Base-by-base conservation (phyloP, 192 early-diverging fungal species). In the Glomus cerebriforme region DNA sequence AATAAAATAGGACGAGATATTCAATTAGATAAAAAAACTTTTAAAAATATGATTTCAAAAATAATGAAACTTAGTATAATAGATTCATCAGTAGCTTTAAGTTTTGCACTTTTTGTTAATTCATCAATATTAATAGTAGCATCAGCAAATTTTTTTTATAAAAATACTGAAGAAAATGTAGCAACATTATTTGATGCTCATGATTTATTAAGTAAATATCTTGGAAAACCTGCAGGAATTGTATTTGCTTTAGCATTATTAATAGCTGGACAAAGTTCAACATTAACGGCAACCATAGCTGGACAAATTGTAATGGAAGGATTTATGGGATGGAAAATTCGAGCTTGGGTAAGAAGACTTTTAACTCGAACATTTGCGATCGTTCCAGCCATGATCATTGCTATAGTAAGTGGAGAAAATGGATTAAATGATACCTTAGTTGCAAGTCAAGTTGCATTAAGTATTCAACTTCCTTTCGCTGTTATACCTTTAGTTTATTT, bases 281-380 rank as follows among this genome's bases (percentile, higher is more conserved):
- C 94, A 10, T 85, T 96, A 34, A 95, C 95, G 1, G 95, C 92
- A 0, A 96, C 95, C n/a, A 81, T 96, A 80, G 94, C 94, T 9
- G 95, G 94, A 24, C 93, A 95, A 81, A 91, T 95, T 63, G 87
- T 94, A 34, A 95, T 95, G 92, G 88, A 90, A 35, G 93, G 93
- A 3, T 95, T 95, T 79, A 81, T 95, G 69, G 92, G 89, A 15
- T 75, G 84, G 54, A 82, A 87, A 54, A 66, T 89, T 12, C 85
- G 85, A 3, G 91, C 95, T 2, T 93, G 92, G 91, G 67, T 91
- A 1, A 87, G 93, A 31, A 80, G 93, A 39, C 80, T 95, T n/a
- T 39, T 92, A 9, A 96, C 95, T 26, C 84, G 95, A 58, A 54
- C 85, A 10, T 77, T 94, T 45, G 92, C 93, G 9, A 94, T 96